These are phyloP conservation scores for Sisymbrium altissimum DNA, from an alignment of 345 rosid species.

Conservation along the genomic window DNA sequence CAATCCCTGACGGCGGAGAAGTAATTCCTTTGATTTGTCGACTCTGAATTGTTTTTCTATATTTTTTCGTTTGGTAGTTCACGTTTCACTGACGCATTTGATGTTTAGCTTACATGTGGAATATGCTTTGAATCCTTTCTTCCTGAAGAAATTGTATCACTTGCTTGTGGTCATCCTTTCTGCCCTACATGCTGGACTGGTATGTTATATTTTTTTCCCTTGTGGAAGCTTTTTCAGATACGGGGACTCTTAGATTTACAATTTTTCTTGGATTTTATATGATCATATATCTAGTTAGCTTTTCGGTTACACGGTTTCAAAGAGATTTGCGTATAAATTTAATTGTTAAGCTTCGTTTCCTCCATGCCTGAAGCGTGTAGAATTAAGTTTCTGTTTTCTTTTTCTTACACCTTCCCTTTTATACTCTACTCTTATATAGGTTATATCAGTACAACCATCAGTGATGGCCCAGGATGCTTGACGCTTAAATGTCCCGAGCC, in stretches of 20 bases:
- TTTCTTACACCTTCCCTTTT: not conserved
- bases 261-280: not conserved
- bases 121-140: constrained; percentile 71
- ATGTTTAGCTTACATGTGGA: constrained; percentile 66
- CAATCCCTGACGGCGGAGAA: constrained; percentile 41
- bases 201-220: constrained; percentile 2
- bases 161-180: constrained; percentile 97
- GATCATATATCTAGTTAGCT: not conserved
- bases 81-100: constrained; percentile 19
- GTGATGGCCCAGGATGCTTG: constrained; percentile 37
- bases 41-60: not conserved
- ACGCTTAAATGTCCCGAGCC: constrained; percentile 32
- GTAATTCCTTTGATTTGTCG: constrained; percentile 38
- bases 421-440: constrained; percentile 13
- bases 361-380: not conserved
- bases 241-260: not conserved
- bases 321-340: not conserved
- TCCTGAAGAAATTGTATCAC: constrained; percentile 44
- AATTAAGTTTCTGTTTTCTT: not conserved
- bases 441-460: constrained; percentile 32
- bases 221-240: not conserved
- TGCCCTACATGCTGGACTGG: constrained; percentile 89
- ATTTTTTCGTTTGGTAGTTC: not conserved
- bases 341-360: not conserved
- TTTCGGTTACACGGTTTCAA: not conserved